phyloP scores from a whole-genome alignment of 2,329 filamentous ascomycete genomes.

The Helicocarpus griseus region DNA sequence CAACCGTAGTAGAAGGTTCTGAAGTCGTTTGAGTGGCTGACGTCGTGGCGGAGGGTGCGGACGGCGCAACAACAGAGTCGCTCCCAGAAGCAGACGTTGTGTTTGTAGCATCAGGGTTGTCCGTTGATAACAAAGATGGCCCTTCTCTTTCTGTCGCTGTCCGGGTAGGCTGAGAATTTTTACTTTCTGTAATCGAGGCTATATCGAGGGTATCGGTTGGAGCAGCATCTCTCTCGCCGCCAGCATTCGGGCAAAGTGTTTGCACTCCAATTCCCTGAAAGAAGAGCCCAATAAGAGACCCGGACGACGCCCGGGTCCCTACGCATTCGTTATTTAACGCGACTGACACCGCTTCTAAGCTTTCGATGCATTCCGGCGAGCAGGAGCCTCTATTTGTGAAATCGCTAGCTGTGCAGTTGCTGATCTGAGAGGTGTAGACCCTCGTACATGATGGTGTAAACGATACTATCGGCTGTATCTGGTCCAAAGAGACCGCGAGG shows the following conservation, averaged over 20 bases:
- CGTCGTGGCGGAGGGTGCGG: neutral
- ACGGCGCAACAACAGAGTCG: neutral
- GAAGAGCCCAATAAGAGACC: constrained; percentile 16
- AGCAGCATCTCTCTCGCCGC: neutral
- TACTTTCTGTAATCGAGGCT: neutral
- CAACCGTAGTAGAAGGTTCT: neutral
- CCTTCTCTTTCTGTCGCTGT: neutral
- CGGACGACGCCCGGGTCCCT: constrained; percentile 11
- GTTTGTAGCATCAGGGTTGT: neutral
- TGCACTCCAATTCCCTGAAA: constrained; percentile 10
- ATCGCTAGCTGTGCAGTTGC: constrained; percentile 2
- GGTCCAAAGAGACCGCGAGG: neutral
- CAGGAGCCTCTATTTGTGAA: constrained; percentile 10
- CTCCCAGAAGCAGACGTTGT: neutral
- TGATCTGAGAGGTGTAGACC: constrained; percentile 3
- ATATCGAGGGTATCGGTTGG: neutral
- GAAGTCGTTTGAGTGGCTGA: neutral
- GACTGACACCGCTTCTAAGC: constrained; percentile 9
- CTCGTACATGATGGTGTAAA: constrained; percentile 2
- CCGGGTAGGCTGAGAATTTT: neutral
- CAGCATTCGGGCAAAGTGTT: constrained; percentile 13
- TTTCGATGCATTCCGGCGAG: constrained; percentile 12
- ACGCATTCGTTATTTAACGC: constrained; percentile 10
- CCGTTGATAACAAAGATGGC: neutral
- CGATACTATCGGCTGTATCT: constrained; percentile 1